A percentile compares a stretch with the other conserved stretches of the same genome.
Conservation (phyloP, 768 basidiomycete species). For the Boletus edulis region DNA sequence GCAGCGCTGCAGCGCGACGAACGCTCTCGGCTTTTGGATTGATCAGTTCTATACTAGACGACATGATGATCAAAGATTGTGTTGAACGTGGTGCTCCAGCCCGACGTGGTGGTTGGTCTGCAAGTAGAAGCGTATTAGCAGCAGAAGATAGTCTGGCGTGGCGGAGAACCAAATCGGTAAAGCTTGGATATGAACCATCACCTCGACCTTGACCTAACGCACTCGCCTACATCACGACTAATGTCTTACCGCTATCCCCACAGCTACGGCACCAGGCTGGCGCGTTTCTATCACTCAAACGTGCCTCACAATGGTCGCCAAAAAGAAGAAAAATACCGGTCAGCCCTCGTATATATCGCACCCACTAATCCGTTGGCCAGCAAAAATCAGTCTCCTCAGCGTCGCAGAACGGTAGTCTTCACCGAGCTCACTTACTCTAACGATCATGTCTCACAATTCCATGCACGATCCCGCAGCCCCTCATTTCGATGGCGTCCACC, state of each 20-base stretch:
- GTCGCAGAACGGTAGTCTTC: conserved; percentile 6
- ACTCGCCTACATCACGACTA: conserved; percentile 25
- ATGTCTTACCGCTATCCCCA: conserved; percentile 24
- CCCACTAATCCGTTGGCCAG: conserved; percentile 7
- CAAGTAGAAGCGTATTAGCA: neutral
- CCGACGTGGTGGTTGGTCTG: conserved; percentile 14
- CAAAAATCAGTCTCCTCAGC: conserved; percentile 11
- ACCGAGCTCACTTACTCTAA: conserved; percentile 1
- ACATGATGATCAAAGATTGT: conserved; percentile 41
- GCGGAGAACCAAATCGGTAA: conserved; percentile 35
- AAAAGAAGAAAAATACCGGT: conserved; percentile 22
- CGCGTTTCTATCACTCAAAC: conserved; percentile 31
- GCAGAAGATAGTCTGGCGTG: conserved; percentile 5
- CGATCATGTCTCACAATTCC: conserved; percentile 9
- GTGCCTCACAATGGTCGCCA: conserved; percentile 20
- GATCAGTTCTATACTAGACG: conserved; percentile 88
- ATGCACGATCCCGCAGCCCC: conserved; percentile 14
- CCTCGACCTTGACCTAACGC: conserved; percentile 26
- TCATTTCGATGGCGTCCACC: conserved; percentile 3
- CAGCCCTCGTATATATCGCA: conserved; percentile 27
- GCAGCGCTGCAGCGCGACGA: conserved; percentile 83
- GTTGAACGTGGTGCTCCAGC: conserved; percentile 21
- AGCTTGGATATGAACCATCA: conserved; percentile 31
- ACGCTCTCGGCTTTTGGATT: conserved; percentile 97
- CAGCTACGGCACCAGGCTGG: conserved; percentile 34